Evolutionary conservation across 495 filamentous ascomycete genomes (phyloP).

Genomic region (Jackrogersella multiformis): DNA sequence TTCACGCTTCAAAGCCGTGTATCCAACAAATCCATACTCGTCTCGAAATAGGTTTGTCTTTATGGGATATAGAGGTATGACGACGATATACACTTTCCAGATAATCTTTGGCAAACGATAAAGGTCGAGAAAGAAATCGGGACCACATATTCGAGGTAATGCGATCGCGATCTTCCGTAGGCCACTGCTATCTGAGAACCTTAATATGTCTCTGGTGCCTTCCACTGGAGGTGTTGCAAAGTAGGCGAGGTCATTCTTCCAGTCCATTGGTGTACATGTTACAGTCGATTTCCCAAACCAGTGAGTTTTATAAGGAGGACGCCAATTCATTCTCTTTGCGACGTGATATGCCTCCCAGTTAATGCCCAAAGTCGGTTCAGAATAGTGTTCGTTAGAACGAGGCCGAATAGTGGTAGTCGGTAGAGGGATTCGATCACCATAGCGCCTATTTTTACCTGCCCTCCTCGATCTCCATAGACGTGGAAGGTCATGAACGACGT

Average conservation of each 20-base stretch:
- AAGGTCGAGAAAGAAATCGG: neutral
- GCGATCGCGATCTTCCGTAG: neutral
- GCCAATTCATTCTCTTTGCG: neutral
- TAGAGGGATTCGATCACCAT: neutral
- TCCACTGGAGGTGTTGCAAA: neutral
- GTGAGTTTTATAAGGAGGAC: too few relatives aligned
- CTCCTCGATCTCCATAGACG: too few relatives aligned
- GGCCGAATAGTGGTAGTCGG: neutral
- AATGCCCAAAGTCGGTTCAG: neutral
- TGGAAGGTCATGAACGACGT: neutral
- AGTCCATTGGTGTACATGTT: neutral
- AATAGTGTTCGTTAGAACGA: neutral
- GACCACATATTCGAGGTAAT: neutral
- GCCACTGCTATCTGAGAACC: too few relatives aligned
- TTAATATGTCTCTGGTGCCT: neutral
- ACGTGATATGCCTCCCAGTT: neutral
- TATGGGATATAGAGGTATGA: neutral
- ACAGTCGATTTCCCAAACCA: too few relatives aligned
- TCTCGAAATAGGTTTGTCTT: neutral
- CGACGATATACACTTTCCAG: neutral
- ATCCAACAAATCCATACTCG: slow-evolving; percentile 3
- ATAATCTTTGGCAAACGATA: neutral
- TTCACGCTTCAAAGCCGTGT: neutral
- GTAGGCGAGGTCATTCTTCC: neutral
- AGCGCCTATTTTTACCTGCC: neutral